Base-by-base conservation (phyloP, 768 basidiomycete genomes). In the Tulasnella sp. region DNA sequence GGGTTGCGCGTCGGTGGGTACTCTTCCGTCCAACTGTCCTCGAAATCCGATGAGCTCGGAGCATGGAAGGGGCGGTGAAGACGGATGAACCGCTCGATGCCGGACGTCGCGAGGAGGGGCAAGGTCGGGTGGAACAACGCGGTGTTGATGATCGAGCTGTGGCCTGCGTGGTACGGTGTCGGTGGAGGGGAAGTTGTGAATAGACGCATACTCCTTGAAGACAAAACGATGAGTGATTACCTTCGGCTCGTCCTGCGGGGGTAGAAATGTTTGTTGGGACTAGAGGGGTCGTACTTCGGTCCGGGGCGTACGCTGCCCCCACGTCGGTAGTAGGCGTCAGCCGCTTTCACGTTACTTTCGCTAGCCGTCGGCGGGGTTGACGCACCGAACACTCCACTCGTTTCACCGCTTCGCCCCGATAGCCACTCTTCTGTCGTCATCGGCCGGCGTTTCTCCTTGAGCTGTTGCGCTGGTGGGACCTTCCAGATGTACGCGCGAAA, bases 61-160 rank as follows among this genome's bases (percentile, higher is more conserved):
- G 79, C 42, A 11, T 40, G 34, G n/a, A 80, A 80, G 28, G 79
- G 79, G 2, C 79, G 69, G 48, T 80, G 79, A 18, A 80, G 72
- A 34, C 72, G 44, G 22, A 80, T 75, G 72, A 73, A 73, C 1
- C 69, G 48, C 37, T 80, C 79, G 28, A 80, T 75, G 18, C 79
- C 79, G 0, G 42, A 42, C 16, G 79, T 80, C 2, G 79, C 72
- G 8, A 80, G 69, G 37, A 80, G 28, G 22, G 79, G 72, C 8
- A 80, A 69, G 24, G 74, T 34, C 16, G 72, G 72, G 74, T 75
- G 79, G 41, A 80, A 73, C 18, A 80, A 12, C 37, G n/a, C 14
- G 4, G 24, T 75, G 72, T 73, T 80, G 34, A 80, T 46, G 20
- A 80, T 73, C 14, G 74, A 75, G 40, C 46, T 46, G 37, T 73